phyloP scores from a whole-genome alignment of 2,329 filamentous ascomycete genomes.

The Penicillium fuscoglaucum region DNA sequence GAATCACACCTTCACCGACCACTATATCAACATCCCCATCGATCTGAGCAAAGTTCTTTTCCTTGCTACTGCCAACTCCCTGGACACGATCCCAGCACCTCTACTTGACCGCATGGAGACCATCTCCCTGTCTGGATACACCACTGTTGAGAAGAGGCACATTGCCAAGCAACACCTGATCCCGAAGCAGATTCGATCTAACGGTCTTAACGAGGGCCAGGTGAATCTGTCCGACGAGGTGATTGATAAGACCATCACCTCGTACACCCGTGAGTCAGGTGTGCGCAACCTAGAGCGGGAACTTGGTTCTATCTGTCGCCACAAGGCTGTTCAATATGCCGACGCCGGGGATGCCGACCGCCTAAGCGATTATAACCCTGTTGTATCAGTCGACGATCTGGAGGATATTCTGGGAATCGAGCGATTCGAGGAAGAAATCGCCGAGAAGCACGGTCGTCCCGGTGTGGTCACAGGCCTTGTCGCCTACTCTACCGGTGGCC shows the following conservation, averaged over 20 bases:
- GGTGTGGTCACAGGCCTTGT: conserved; percentile 96
- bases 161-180: conserved; percentile 93
- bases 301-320: conserved; percentile 88
- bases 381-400: conserved; percentile 74
- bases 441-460: conserved; percentile 76
- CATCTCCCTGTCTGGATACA: conserved; percentile 91
- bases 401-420: conserved; percentile 91
- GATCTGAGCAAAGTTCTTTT: conserved; percentile 96
- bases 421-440: conserved; percentile 92
- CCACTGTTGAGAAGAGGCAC: conserved; percentile 92
- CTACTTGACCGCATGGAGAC: conserved; percentile 96
- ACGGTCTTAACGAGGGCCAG: conserved; percentile 76
- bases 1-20: conserved; percentile 90
- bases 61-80: conserved; percentile 91
- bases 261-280: conserved; percentile 93
- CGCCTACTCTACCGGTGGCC: conserved; percentile 87
- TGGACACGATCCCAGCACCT: conserved; percentile 93
- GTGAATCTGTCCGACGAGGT: conserved; percentile 78
- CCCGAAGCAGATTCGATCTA: conserved; percentile 90
- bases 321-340: conserved; percentile 92
- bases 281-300: conserved; percentile 96
- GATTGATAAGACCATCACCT: conserved; percentile 91
- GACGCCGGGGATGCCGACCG: conserved; percentile 77
- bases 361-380: conserved; percentile 69
- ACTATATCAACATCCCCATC: conserved; percentile 94